These are phyloP conservation scores for Handroanthus guayacan DNA, from an alignment of 257 asterid species.

Conservation along the genomic window DNA sequence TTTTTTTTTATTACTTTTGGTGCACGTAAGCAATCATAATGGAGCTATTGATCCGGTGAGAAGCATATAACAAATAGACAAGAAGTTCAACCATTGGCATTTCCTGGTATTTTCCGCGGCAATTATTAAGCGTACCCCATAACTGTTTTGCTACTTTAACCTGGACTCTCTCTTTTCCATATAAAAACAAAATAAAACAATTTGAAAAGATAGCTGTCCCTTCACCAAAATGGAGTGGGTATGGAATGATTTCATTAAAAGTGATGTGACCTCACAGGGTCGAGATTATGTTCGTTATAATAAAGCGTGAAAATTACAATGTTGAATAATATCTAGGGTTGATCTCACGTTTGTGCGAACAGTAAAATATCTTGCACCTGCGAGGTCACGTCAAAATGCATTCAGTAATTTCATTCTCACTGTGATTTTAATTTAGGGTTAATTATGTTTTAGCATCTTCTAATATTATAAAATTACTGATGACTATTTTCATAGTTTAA, in stretches of 20 bases:
- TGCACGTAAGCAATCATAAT: slow-evolving; percentile 66
- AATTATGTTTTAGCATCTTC: too few relatives aligned
- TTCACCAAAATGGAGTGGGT: not conserved
- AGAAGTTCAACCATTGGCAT: not conserved
- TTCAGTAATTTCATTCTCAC: too few relatives aligned
- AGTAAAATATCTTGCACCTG: too few relatives aligned
- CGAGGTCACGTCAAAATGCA: too few relatives aligned
- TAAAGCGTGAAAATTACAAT: not conserved
- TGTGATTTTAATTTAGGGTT: too few relatives aligned
- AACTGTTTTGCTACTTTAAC: not conserved
- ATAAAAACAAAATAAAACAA: not conserved
- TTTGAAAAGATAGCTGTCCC: not conserved
- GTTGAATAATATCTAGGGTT: too few relatives aligned
- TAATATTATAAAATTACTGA: too few relatives aligned
- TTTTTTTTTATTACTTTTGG: not conserved
- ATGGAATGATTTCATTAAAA: too few relatives aligned
- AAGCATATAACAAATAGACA: slow-evolving; percentile 11
- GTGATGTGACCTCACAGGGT: too few relatives aligned
- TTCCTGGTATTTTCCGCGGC: not conserved
- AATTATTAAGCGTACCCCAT: not conserved
- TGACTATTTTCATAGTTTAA: too few relatives aligned
- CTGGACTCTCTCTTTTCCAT: not conserved
- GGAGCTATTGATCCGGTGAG: slow-evolving; percentile 73
- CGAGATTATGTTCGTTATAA: not conserved
- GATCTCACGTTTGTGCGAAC: too few relatives aligned